These are phyloP conservation scores for Chionographis japonica DNA, from an alignment of 106 monocot genomes.

Conservation along the genomic window DNA sequence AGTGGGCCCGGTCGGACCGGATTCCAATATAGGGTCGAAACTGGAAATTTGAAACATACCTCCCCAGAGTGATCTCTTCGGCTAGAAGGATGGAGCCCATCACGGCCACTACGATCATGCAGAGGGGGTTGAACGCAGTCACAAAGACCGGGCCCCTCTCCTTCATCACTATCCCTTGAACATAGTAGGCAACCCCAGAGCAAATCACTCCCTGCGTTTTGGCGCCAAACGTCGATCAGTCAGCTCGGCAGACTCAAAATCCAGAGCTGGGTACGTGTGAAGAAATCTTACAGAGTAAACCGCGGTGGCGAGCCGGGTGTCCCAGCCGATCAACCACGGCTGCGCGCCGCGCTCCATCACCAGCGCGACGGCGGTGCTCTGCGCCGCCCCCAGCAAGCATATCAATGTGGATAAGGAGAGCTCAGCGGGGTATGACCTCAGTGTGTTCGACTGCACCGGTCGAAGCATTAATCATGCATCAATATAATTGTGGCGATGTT, in stretches of 20 bases:
- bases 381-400: conserved; percentile 38
- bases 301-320: conserved; percentile 43
- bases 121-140: conserved; percentile 61
- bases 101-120: conserved; percentile 57
- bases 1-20: no score
- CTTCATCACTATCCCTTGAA: conserved; percentile 67
- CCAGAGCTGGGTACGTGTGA: background rate
- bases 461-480: background rate
- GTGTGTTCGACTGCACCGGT: conserved; percentile 40
- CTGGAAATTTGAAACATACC: conserved; percentile 5
- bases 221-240: no score
- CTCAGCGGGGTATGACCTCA: conserved; percentile 49
- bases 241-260: no score
- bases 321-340: conserved; percentile 49
- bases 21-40: no score
- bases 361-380: conserved; percentile 26
- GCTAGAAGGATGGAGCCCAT: conserved; percentile 56
- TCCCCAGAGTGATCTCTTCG: conserved; percentile 57
- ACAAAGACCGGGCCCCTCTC: conserved; percentile 77
- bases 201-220: conserved; percentile 53
- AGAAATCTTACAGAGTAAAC: conserved; percentile 50
- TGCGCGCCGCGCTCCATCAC: conserved; percentile 24
- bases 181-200: conserved; percentile 58
- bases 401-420: conserved; percentile 55
- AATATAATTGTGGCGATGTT: background rate